Evolutionary conservation across 2,329 filamentous ascomycete genomes (phyloP).

Genomic region (Aspergillus spinulosporus): DNA sequence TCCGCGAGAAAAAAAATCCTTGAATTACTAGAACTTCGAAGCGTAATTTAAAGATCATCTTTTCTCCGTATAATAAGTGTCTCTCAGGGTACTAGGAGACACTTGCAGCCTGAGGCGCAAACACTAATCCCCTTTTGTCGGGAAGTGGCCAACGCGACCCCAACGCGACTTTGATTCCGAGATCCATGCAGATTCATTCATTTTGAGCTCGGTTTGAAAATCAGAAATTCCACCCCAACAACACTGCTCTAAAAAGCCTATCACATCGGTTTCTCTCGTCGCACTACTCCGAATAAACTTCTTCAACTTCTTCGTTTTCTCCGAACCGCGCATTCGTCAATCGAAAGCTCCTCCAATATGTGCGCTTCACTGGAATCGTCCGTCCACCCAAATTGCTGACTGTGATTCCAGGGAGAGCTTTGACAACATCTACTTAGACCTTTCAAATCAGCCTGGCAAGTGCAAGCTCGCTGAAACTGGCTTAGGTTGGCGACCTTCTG

Average conservation of each 20-base stretch:
- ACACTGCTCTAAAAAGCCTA: background rate
- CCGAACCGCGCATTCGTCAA: background rate
- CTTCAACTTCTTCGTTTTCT: background rate
- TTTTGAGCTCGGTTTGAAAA: constrained; percentile 1
- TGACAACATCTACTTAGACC: constrained; percentile 93
- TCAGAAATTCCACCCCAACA: background rate
- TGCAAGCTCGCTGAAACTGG: constrained; percentile 94
- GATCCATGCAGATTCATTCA: constrained; percentile 4
- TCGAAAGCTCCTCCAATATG: constrained; percentile 7
- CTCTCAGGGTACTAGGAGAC: no score
- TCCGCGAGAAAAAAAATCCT: no score
- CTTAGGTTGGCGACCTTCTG: constrained; percentile 89
- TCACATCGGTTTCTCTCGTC: background rate
- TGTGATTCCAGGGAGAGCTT: constrained; percentile 72
- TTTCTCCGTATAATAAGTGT: no score
- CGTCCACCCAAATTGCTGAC: constrained; percentile 13
- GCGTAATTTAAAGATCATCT: no score
- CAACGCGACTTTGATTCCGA: background rate
- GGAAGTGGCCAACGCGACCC: constrained; percentile 8
- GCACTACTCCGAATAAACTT: background rate
- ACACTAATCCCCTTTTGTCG: constrained; percentile 4
- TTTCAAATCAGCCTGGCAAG: constrained; percentile 88
- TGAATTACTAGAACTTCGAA: no score
- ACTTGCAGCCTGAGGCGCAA: constrained; percentile 3
- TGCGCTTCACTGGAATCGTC: background rate